phyloP scores from a whole-genome alignment of 1,284 basidiomycete genomes.

The Ustilago curta region DNA sequence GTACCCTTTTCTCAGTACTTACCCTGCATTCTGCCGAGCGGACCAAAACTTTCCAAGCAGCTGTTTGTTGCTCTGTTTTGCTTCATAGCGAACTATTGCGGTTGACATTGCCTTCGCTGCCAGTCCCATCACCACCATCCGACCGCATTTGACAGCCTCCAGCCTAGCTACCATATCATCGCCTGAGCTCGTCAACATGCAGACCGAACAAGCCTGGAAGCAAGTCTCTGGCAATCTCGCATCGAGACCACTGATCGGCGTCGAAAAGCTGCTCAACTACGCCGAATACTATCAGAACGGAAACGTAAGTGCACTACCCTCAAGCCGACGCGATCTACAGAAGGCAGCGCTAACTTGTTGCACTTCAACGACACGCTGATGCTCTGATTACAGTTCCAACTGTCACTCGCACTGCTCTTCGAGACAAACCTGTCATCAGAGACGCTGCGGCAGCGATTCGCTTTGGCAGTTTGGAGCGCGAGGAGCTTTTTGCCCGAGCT shows the following conservation, averaged over 20 bases:
- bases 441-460: slow-evolving; percentile 21
- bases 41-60: too few species aligned
- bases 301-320: slow-evolving; percentile 11
- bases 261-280: slow-evolving; percentile 42
- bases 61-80: too few species aligned
- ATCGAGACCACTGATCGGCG: slow-evolving; percentile 19
- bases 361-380: neutral
- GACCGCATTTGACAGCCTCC: neutral
- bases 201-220: slow-evolving; percentile 13
- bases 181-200: neutral
- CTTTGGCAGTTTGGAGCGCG: slow-evolving; percentile 25
- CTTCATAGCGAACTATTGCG: too few species aligned
- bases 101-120: too few species aligned
- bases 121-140: neutral
- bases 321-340: neutral
- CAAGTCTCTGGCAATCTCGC: slow-evolving; percentile 16
- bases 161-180: neutral
- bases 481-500: slow-evolving; percentile 24
- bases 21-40: too few species aligned
- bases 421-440: slow-evolving; percentile 15
- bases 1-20: too few species aligned
- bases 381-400: slow-evolving; percentile 17
- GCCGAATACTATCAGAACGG: slow-evolving; percentile 36
- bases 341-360: neutral
- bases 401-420: slow-evolving; percentile 15